Evolutionary conservation across 257 asterid genomes (phyloP).

Genomic region (Forsythia suspensa): DNA sequence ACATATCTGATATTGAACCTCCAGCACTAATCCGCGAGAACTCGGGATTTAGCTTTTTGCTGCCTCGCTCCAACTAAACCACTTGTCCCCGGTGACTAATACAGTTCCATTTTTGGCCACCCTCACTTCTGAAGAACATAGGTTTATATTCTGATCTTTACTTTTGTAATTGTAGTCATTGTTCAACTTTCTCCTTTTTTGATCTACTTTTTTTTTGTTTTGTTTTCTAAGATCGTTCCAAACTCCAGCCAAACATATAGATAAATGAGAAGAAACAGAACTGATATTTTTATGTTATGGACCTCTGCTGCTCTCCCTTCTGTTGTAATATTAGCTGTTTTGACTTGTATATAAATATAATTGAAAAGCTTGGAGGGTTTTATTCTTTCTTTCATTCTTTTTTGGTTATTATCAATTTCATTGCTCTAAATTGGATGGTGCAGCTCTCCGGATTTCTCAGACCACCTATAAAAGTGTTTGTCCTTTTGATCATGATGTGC

Average conservation of each 20-base stretch:
- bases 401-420: not conserved
- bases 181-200: not conserved
- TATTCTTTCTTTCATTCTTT: not conserved
- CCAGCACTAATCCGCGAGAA: constrained; percentile 85
- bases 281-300: not conserved
- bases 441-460: not conserved
- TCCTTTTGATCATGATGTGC: no score
- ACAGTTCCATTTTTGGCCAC: not conserved
- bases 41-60: constrained; percentile 88
- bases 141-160: not conserved
- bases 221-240: not conserved
- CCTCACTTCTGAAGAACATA: not conserved
- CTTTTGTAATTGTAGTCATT: not conserved
- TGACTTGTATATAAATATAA: not conserved
- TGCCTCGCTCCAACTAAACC: constrained; percentile 47
- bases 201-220: not conserved
- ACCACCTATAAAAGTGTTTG: not conserved
- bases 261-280: no score
- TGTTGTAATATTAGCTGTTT: not conserved
- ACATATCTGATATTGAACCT: constrained; percentile 74
- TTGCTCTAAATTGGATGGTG: not conserved
- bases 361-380: not conserved
- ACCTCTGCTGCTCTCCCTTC: not conserved
- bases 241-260: no score
- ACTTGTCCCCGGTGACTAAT: not conserved